A percentile compares a stretch with the other conserved stretches of the same genome.
Evolutionary conservation across 1,284 basidiomycete genomes (phyloP).

Genomic region (Austropuccinia psidii): DNA sequence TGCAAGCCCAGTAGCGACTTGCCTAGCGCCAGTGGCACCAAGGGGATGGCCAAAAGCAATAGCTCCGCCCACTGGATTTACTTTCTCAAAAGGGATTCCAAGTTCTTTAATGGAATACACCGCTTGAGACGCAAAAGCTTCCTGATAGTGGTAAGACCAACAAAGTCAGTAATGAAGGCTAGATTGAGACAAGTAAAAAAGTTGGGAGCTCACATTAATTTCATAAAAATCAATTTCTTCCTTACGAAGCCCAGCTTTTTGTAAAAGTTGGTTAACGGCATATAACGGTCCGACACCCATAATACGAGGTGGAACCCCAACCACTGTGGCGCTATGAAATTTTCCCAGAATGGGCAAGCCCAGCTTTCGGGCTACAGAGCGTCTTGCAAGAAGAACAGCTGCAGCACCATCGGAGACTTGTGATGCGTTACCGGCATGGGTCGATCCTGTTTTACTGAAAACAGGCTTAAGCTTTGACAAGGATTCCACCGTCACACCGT

Average conservation of each 20-base stretch:
- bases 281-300: conserved; percentile 71
- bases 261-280: conserved; percentile 77
- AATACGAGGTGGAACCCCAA: conserved; percentile 56
- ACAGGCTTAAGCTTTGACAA: conserved; percentile 87
- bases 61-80: conserved; percentile 52
- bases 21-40: conserved; percentile 64
- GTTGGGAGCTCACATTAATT: conserved; percentile 65
- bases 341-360: conserved; percentile 88
- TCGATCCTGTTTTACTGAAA: conserved; percentile 77
- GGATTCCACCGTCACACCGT: conserved; percentile 79
- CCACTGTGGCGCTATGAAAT: conserved; percentile 67
- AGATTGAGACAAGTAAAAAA: neutral
- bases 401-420: conserved; percentile 98
- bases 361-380: conserved; percentile 77
- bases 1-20: conserved; percentile 73
- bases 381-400: conserved; percentile 78
- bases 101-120: conserved; percentile 55
- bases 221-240: conserved; percentile 86
- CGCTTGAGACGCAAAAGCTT: conserved; percentile 51
- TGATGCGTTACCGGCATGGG: conserved; percentile 86
- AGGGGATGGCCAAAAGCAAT: conserved; percentile 50
- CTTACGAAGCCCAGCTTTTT: conserved; percentile 60
- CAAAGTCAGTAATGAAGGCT: neutral
- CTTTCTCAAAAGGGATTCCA: conserved; percentile 49
- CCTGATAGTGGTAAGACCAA: conserved; percentile 30